Evolutionary conservation across 352 stramenopile genomes (phyloP).

Genomic region (Globisporangium nagaii): DNA sequence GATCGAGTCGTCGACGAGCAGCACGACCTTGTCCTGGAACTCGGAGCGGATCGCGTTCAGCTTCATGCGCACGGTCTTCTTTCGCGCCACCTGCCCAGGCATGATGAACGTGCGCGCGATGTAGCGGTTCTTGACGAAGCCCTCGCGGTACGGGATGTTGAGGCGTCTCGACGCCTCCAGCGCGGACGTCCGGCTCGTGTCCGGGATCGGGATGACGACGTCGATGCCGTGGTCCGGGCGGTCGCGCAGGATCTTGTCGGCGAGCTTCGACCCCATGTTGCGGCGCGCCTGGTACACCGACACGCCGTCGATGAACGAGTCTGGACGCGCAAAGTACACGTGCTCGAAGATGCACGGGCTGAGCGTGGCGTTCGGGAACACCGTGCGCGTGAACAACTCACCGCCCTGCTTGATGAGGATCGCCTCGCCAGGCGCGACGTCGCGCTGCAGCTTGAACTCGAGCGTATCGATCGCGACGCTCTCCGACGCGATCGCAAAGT

Average conservation of each 20-base stretch:
- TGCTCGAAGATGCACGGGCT: conserved; percentile 99
- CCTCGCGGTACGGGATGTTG: conserved; percentile 94
- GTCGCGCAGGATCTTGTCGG: conserved; percentile 90
- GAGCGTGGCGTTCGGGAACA: conserved; percentile 58
- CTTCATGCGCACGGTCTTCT: conserved; percentile 98
- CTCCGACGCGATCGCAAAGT: conserved; percentile 96
- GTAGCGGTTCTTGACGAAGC: conserved; percentile 99
- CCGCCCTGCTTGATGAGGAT: conserved; percentile 93
- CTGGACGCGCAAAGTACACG: conserved; percentile 99
- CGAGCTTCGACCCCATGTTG: conserved; percentile 98
- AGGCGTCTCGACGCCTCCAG: conserved; percentile 87
- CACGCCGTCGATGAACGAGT: conserved; percentile 98
- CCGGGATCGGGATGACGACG: conserved; percentile 98
- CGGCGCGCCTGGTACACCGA: conserved; percentile 97
- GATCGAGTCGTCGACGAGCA: conserved; percentile 99
- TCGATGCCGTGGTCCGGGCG: conserved; percentile 94
- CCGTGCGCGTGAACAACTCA: conserved; percentile 83
- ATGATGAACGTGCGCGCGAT: conserved; percentile 99
- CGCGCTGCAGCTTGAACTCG: conserved; percentile 93
- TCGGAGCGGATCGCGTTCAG: conserved; percentile 95
- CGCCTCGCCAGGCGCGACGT: conserved; percentile 95
- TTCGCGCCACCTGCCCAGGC: conserved; percentile 93
- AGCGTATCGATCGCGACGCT: conserved; percentile 98
- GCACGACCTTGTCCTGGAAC: conserved; percentile 93
- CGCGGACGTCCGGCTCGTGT: conserved; percentile 96